Evolutionary conservation across 495 filamentous ascomycete species (phyloP), one percentile per base, ranked within the genome.

Genomic region (Penicillium salamii): DNA sequence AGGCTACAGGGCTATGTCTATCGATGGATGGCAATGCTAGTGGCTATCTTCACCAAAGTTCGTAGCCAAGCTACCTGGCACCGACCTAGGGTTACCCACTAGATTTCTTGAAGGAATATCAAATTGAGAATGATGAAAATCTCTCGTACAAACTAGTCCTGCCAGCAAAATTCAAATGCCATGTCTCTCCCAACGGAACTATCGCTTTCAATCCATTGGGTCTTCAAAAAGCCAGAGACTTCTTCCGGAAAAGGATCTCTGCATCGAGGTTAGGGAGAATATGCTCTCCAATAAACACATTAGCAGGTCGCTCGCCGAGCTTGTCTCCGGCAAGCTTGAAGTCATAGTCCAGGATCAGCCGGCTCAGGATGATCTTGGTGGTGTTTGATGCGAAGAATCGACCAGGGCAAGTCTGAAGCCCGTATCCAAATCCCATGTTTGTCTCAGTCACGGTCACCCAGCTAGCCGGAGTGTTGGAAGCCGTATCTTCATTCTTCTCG

Each of bases 331-430:
- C 50, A 13, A 69, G 63, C 45, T 70, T 66, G 21, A 83, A 62
- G 9, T 85, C 80, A 47, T 81, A 85, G 13, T 75, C 69, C 28
- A 77, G 54, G 11, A 85, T 49, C 11, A 80, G 49, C 26, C 75
- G 71, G 19, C 73, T 78, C 19, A 85, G 39, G 24, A 85, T 72
- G 23, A 76, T 67, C 57, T 85, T 85, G 52, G 83, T 69, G 43
- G 77, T 72, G 14, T 68, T 71, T 3, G 66, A 65, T 0, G 77
- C 80, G 36, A 84, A 82, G 60, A 81, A 81, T 5, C 82, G 67
- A 0, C 82, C 83, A 0, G 82, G 82, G 56, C 81, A 74, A 4
- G 67, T 67, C 41, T 65, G 62, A 2, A 55, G 47, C 11, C 68
- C 68, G 15, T 57, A 63, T 11, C 68, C 66, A 34, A 72, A 72